Percentiles rank a stretch among this genome's conserved stretches.
These are phyloP conservation scores for Mallotus nudiflorus DNA, from an alignment of 345 rosid genomes.

Conservation along the genomic window DNA sequence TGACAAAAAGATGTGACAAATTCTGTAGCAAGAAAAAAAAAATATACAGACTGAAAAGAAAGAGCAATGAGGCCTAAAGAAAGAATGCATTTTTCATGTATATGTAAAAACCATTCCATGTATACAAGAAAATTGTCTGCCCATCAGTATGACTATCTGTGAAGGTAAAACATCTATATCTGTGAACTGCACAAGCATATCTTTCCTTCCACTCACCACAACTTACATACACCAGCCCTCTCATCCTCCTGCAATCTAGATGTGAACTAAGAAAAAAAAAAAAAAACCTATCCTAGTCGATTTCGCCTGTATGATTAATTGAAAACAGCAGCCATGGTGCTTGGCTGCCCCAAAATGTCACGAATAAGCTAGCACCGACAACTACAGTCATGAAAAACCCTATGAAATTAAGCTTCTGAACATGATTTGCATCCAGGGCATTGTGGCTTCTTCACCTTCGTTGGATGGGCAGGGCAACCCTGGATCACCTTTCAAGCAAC, in stretches of 20 bases:
- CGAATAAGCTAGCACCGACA: not conserved
- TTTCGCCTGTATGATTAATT: not conserved
- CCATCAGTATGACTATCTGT: not conserved
- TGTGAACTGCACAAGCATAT: conserved; percentile 6
- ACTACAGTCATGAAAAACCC: not conserved
- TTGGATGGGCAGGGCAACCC: not conserved
- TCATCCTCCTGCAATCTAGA: conserved; percentile 7
- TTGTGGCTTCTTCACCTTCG: not conserved
- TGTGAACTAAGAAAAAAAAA: not conserved
- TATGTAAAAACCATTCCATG: conserved; percentile 5
- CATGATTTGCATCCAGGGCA: not conserved
- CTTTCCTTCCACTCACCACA: not conserved
- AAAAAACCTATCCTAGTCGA: not conserved
- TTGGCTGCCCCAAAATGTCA: not conserved
- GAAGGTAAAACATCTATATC: conserved; percentile 12
- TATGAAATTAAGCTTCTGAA: not conserved
- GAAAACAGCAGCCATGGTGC: not conserved
- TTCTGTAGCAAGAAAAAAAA: too few relatives aligned
- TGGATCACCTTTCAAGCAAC: not conserved
- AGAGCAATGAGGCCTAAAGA: not conserved
- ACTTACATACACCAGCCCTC: conserved; percentile 6
- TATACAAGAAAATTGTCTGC: conserved; percentile 4
- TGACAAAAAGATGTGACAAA: too few relatives aligned
- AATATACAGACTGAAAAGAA: too few relatives aligned
- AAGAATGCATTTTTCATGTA: conserved; percentile 16